Percentiles rank a stretch among this genome's conserved stretches.
phyloP scores from a whole-genome alignment of 2,329 filamentous ascomycete genomes.

The Celoporthe dispersa region DNA sequence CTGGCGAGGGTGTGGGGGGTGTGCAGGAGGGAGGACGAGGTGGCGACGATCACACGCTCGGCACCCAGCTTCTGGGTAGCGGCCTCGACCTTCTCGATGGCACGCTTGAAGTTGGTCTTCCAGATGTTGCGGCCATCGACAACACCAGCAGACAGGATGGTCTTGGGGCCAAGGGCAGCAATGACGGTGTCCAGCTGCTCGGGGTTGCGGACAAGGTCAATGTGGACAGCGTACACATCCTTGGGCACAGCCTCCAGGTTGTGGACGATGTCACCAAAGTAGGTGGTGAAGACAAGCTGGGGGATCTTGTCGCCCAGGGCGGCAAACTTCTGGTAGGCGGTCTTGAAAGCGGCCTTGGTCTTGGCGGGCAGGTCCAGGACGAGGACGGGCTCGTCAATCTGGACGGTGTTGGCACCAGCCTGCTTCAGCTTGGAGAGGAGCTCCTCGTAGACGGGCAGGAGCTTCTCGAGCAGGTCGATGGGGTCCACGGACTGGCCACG shows the following conservation, averaged over 20 bases:
- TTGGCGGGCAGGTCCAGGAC: slow-evolving; percentile 91
- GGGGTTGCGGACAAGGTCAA: slow-evolving; percentile 97
- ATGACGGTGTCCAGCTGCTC: slow-evolving; percentile 92
- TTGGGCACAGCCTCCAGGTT: slow-evolving; percentile 90
- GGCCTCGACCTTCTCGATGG: slow-evolving; percentile 87
- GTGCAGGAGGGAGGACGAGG: slow-evolving; percentile 96
- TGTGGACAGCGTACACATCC: slow-evolving; percentile 82
- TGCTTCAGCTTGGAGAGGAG: slow-evolving; percentile 92
- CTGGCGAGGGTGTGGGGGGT: slow-evolving; percentile 96
- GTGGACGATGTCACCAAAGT: slow-evolving; percentile 99
- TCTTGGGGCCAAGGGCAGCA: slow-evolving; percentile 81
- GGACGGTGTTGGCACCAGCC: slow-evolving; percentile 93
- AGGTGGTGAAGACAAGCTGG: slow-evolving; percentile 89
- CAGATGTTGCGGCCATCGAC: slow-evolving; percentile 99
- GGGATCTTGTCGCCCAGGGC: slow-evolving; percentile 79
- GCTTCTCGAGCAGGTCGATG: slow-evolving; percentile 90
- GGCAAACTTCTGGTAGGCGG: slow-evolving; percentile 88
- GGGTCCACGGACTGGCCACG: slow-evolving; percentile 91
- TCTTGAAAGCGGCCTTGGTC: slow-evolving; percentile 97
- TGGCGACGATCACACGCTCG: slow-evolving; percentile 95
- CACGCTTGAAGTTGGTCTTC: slow-evolving; percentile 99
- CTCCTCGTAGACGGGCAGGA: slow-evolving; percentile 92
- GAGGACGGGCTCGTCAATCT: slow-evolving; percentile 97
- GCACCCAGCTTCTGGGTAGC: slow-evolving; percentile 95
- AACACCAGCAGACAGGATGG: slow-evolving; percentile 91